Evolutionary conservation across 106 monocot species (phyloP), one percentile per base, ranked within the genome.

Genomic region (Dactylorhiza incarnata): DNA sequence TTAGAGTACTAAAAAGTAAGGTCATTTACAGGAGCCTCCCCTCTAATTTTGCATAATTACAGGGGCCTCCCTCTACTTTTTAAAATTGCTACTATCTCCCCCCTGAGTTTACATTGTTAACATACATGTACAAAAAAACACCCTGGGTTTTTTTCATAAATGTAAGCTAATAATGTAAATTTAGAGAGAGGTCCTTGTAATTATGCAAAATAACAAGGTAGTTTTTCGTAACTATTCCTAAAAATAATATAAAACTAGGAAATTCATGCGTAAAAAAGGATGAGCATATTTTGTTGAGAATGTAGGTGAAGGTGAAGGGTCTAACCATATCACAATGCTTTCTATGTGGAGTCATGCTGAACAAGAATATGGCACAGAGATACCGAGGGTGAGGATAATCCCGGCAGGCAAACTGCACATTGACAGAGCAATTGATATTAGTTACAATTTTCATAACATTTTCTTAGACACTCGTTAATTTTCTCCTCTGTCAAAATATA

Each of bases 301-400:
- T 74, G 2, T 46, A 49, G 46, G 16, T 23, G 45, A 71, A 49
- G 46, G 16, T 23, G 45, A 71, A 49, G 20, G 48, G 23, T 45
- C 82, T 79, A 45, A 86, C 86, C 82, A 86, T 11, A 23, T 73
- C 22, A 67, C 86, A 86, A 26, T 78, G 66, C 19, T 76, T 85
- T 48, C 72, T 44, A 61, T 85, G 88, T 26, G 82, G 74, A 5
- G 88, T 83, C 44, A 63, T 45, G 77, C 56, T 72, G 78, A 88
- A 88, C 11, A 85, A 78, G 56, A 85, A 88, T 8, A 25, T 85
- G 7, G 85, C 82, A 78, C 88, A 88, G 22, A 83, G 46, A 78
- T 88, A 85, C 4, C 88, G 82, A 24, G 88, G 72, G 71, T 88
- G 88, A 49, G 88, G 88, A 45, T 83, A 88, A 51, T 88, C 88